Conservation (phyloP, 2,329 filamentous ascomycete species). For the Lizonia empirigonia region DNA sequence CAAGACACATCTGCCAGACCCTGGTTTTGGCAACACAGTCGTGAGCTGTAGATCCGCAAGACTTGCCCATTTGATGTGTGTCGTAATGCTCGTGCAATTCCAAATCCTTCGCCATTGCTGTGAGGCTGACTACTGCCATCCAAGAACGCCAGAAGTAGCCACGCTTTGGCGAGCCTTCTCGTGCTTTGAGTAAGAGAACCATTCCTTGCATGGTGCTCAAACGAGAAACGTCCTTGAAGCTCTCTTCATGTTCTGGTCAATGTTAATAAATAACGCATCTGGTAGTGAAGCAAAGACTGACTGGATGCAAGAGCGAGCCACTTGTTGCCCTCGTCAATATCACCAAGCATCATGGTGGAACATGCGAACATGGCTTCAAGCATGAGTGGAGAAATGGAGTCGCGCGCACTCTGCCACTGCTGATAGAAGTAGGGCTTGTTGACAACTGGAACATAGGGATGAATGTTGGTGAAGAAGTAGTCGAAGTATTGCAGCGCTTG, state of each 20-base stretch:
- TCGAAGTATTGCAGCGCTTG: conserved; percentile 84
- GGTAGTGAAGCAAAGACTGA: conserved; percentile 56
- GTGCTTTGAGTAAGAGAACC: conserved; percentile 84
- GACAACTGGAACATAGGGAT: conserved; percentile 89
- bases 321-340: conserved; percentile 82
- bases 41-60: conserved; percentile 69
- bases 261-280: conserved; percentile 21
- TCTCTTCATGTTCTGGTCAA: conserved; percentile 78
- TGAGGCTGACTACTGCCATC: conserved; percentile 92
- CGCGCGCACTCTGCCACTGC: conserved; percentile 83
- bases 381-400: conserved; percentile 86
- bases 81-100: conserved; percentile 86
- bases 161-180: conserved; percentile 87
- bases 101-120: conserved; percentile 91
- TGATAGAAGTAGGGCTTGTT: conserved; percentile 83
- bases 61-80: conserved; percentile 72
- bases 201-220: conserved; percentile 91
- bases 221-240: conserved; percentile 89
- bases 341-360: conserved; percentile 80
- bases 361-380: conserved; percentile 92
- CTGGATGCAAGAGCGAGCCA: conserved; percentile 91
- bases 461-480: conserved; percentile 87
- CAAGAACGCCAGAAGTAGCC: conserved; percentile 97
- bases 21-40: conserved; percentile 86
- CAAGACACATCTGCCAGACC: conserved; percentile 87